Base-by-base conservation (phyloP, 495 filamentous ascomycete species). In the Tuber umbilicatum region DNA sequence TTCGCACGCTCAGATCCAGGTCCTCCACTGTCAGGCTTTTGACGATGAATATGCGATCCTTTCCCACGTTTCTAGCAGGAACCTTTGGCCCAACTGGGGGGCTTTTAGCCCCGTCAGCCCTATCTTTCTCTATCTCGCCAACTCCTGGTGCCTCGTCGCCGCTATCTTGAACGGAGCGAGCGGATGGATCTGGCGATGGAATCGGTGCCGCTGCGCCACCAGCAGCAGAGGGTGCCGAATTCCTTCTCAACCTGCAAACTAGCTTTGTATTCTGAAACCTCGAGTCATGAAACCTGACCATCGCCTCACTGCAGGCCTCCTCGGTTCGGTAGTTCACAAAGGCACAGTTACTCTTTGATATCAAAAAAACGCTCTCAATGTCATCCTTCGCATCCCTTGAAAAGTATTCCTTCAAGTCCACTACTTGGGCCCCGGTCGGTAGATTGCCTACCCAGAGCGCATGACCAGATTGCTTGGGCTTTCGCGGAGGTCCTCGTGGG, bases 401-500 rank as follows among this genome's bases (percentile, higher is more conserved):
- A 73, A 97, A 97, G 81, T 97, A 91, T 76, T 97, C 91, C 74
- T 97, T 97, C 27, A 99, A 85, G 74, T 89, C 91, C 75, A 91
- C 88, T 42, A 99, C 86, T 42, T 88, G 89, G 12, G 93, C 90
- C 68, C 90, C 90, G 0, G 93, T 91, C 9, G 95, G 94, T 0
- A 99, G 86, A 83, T 99, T 99, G 38, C 95, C 95, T 37, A 97
- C 93, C 95, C 95, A 99, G 38, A 99, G 89, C 5, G 95, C 94
- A 83, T 97, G 92, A 4, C 95, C 95, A 12, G 91, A 92, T 84
- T 97, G 94, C 81, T 92, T 93, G 39, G 94, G 94, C 79, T 97
- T 98, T 78, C 94, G 87, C 19, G 94, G 93, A 21, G 94, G 93
- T n/a, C 94, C 94, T 78, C 93, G 89, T 69, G 92, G 91, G 41